A percentile compares a stretch with the other conserved stretches of the same genome.
These are phyloP conservation scores for Phytophthora foliorum DNA, from an alignment of 352 stramenopile species.

Conservation along the genomic window DNA sequence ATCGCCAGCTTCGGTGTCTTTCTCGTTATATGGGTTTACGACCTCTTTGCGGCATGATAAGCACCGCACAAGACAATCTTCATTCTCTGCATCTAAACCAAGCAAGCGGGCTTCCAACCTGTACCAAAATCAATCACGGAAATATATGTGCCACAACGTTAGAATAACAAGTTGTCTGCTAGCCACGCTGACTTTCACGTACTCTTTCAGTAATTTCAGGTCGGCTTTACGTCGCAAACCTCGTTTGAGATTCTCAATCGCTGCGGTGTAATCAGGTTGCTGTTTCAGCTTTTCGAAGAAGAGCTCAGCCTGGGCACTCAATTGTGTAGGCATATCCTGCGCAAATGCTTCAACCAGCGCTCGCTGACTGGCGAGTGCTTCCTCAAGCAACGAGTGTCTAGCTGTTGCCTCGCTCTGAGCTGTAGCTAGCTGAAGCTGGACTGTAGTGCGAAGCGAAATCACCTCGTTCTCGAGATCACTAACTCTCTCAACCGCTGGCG, in stretches of 20 bases:
- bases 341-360: conserved; percentile 39
- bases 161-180: not conserved
- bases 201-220: conserved; percentile 75
- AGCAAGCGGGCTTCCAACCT: conserved; percentile 68
- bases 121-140: not conserved
- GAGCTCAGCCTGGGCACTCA: conserved; percentile 40
- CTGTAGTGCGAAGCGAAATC: conserved; percentile 33
- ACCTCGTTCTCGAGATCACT: conserved; percentile 54
- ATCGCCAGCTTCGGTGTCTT: conserved; percentile 23
- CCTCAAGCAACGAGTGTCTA: conserved; percentile 42
- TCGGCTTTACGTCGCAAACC: conserved; percentile 67
- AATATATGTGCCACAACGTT: not conserved
- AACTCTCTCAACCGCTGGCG: conserved; percentile 55
- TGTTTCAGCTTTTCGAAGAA: conserved; percentile 57
- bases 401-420: conserved; percentile 41
- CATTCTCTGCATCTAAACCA: conserved; percentile 53
- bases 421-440: conserved; percentile 50
- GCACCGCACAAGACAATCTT: conserved; percentile 77
- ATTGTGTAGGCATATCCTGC: conserved; percentile 34
- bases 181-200: conserved; percentile 8
- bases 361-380: conserved; percentile 43
- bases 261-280: conserved; percentile 51
- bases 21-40: conserved; percentile 29
- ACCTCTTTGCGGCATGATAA: conserved; percentile 82
- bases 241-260: conserved; percentile 56